These are phyloP conservation scores for Daldinia grandis DNA, from an alignment of 495 filamentous ascomycete species.

Conservation along the genomic window DNA sequence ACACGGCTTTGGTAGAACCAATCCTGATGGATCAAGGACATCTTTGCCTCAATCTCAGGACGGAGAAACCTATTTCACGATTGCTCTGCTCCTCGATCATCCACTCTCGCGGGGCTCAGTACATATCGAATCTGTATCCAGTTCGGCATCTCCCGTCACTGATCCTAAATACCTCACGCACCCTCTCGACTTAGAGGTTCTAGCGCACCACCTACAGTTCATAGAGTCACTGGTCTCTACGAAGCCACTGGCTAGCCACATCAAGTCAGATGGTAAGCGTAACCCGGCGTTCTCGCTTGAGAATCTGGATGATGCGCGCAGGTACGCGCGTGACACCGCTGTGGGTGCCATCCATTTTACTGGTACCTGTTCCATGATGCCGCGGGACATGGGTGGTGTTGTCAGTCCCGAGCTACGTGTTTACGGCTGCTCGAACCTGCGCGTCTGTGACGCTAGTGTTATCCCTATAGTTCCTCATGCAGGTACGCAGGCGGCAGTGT, in stretches of 20 bases:
- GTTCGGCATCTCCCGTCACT: conserved; percentile 46
- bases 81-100: conserved; percentile 45
- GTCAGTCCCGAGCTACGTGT: conserved; percentile 52
- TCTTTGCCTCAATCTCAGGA: neutral
- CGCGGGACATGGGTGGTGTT: conserved; percentile 43
- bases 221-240: conserved; percentile 44
- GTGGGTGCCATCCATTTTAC: conserved; percentile 40
- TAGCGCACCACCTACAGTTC: conserved; percentile 50
- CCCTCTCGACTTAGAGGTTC: conserved; percentile 56
- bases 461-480: conserved; percentile 50
- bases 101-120: conserved; percentile 62
- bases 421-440: conserved; percentile 51
- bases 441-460: conserved; percentile 60
- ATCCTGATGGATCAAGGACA: neutral
- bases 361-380: conserved; percentile 44
- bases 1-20: conserved; percentile 55
- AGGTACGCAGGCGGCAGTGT: conserved; percentile 53
- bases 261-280: conserved; percentile 37
- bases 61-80: conserved; percentile 37
- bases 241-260: conserved; percentile 44
- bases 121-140: conserved; percentile 56
- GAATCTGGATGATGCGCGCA: conserved; percentile 31
- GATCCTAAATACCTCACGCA: conserved; percentile 62
- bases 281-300: neutral
- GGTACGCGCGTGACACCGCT: conserved; percentile 38